phyloP scores from a whole-genome alignment of 352 stramenopile genomes.

The Pythium dissotocum region DNA sequence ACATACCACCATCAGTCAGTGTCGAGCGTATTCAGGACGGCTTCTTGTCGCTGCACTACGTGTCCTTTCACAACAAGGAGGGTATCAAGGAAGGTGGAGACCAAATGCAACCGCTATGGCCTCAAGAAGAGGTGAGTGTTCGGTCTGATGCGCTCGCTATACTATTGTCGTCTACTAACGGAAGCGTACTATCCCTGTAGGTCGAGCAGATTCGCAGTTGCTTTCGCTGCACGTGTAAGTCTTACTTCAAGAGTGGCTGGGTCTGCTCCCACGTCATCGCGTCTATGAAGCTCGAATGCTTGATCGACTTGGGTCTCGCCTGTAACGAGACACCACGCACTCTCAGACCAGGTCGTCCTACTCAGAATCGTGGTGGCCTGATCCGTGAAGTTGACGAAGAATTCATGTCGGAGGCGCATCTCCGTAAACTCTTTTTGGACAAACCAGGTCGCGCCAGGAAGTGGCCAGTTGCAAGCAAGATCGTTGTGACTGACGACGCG shows the following conservation, averaged over 20 bases:
- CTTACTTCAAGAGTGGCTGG: constrained; percentile 4
- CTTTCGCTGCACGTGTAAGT: constrained; percentile 13
- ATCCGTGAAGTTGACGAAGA: not conserved
- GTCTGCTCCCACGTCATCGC: constrained; percentile 9
- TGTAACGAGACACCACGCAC: not conserved
- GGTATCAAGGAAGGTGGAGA: not conserved
- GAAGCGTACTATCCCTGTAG: not conserved
- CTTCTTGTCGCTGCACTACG: not conserved
- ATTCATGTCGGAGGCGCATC: not conserved
- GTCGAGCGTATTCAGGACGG: not conserved
- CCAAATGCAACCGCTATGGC: not conserved
- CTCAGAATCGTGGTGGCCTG: not conserved
- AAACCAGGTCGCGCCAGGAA: not conserved
- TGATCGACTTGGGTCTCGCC: constrained; percentile 6
- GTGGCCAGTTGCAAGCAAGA: not conserved
- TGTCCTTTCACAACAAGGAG: not conserved
- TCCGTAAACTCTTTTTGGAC: not conserved
- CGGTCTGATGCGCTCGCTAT: not conserved
- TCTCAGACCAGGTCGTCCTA: not conserved
- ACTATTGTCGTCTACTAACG: not conserved
- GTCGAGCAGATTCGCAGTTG: not conserved
- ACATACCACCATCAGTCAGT: not conserved
- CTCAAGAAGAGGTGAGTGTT: not conserved
- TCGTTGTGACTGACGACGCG: not conserved
- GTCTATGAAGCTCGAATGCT: not conserved